These are phyloP conservation scores for Lactarius deliciosus DNA, from an alignment of 768 basidiomycete genomes.

Conservation along the genomic window DNA sequence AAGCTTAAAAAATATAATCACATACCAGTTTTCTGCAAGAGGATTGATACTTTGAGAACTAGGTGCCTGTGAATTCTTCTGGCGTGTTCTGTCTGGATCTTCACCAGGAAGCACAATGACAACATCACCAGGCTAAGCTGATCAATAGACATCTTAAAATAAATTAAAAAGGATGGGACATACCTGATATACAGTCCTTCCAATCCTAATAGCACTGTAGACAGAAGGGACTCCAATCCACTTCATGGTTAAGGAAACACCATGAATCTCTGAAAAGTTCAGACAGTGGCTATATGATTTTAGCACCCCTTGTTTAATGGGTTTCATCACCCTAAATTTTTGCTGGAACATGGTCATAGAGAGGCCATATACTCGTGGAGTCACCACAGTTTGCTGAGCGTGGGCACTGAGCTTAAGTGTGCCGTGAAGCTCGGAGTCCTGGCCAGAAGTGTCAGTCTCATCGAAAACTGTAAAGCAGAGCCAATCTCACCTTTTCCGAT, in stretches of 20 bases:
- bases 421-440: constrained; percentile 10
- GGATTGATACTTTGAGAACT: constrained; percentile 51
- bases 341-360: constrained; percentile 13
- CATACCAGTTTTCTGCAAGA: constrained; percentile 65
- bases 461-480: constrained; percentile 33
- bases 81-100: constrained; percentile 45
- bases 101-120: constrained; percentile 62
- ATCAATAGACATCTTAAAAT: not conserved
- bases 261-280: constrained; percentile 32
- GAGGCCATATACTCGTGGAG: constrained; percentile 13
- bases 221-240: constrained; percentile 8
- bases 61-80: constrained; percentile 41
- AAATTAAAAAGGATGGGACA: not conserved
- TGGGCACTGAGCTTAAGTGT: no score
- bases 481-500: not conserved
- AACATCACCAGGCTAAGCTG: constrained; percentile 54
- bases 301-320: not conserved
- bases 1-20: not conserved
- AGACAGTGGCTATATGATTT: not conserved
- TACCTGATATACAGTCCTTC: constrained; percentile 58
- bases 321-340: constrained; percentile 1
- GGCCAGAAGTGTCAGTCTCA: constrained; percentile 31
- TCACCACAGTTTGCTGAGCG: constrained; percentile 15
- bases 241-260: constrained; percentile 32
- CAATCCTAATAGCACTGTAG: constrained; percentile 45